Evolutionary conservation across 1,284 basidiomycete genomes (phyloP).

Genomic region (Boletus smithii): DNA sequence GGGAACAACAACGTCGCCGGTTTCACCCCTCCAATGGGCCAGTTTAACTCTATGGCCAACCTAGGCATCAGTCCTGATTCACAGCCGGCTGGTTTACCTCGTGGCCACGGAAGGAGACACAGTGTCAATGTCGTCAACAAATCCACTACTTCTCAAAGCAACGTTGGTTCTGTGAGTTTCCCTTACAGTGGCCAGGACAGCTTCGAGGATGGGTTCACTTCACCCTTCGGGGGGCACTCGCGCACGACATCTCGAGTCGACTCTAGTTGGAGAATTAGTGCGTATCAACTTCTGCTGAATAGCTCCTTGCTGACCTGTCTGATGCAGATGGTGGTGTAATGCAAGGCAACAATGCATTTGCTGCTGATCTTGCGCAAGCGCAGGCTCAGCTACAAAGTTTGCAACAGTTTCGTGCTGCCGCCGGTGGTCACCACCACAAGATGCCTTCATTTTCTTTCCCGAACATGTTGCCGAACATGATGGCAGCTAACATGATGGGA

Average conservation of each 20-base stretch:
- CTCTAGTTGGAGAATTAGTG: conserved; percentile 86
- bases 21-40: conserved; percentile 61
- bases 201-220: conserved; percentile 73
- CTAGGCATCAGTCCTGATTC: conserved; percentile 63
- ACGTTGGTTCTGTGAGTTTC: conserved; percentile 50
- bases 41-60: conserved; percentile 58
- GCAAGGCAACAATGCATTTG: conserved; percentile 60
- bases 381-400: conserved; percentile 95
- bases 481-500: conserved; percentile 93
- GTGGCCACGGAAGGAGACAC: conserved; percentile 89
- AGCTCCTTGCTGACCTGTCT: conserved; percentile 10
- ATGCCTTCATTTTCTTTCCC: conserved; percentile 98
- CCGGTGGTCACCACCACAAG: conserved; percentile 93
- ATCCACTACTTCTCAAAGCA: conserved; percentile 42
- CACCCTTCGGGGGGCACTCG: conserved; percentile 66
- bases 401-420: conserved; percentile 94
- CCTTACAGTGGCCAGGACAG: conserved; percentile 53
- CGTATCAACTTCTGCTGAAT: conserved; percentile 31
- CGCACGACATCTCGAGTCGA: conserved; percentile 75
- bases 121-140: conserved; percentile 92
- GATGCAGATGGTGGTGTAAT: conserved; percentile 67
- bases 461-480: conserved; percentile 93
- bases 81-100: conserved; percentile 62
- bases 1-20: conserved; percentile 43
- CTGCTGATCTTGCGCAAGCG: conserved; percentile 87